Percentiles rank a stretch among this genome's conserved stretches.
phyloP scores from a whole-genome alignment of 2,329 filamentous ascomycete genomes.

The Periconia sp. region DNA sequence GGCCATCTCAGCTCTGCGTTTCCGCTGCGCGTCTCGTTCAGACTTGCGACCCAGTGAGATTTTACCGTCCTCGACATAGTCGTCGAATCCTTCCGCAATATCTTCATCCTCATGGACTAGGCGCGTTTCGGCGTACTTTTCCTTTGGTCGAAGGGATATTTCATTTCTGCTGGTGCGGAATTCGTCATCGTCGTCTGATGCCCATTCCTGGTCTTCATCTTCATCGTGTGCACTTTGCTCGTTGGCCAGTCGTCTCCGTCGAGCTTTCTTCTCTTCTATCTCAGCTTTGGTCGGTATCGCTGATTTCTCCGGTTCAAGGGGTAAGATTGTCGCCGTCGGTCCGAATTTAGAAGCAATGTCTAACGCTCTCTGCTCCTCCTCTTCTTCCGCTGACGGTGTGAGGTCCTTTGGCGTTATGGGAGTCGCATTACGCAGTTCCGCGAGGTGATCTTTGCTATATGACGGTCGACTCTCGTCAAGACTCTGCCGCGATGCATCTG shows the following conservation, averaged over 20 bases:
- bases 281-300: constrained; percentile 81
- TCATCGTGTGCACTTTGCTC: constrained; percentile 67
- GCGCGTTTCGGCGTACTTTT: constrained; percentile 71
- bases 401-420: constrained; percentile 78
- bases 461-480: constrained; percentile 72
- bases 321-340: constrained; percentile 45
- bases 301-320: constrained; percentile 37
- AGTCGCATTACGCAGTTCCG: constrained; percentile 84
- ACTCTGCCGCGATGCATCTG: constrained; percentile 56
- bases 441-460: constrained; percentile 86
- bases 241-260: constrained; percentile 79
- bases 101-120: constrained; percentile 89
- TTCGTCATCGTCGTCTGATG: constrained; percentile 50
- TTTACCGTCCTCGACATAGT: constrained; percentile 84
- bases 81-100: constrained; percentile 89
- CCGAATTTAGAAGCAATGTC: constrained; percentile 65
- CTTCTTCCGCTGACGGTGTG: constrained; percentile 40
- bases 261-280: constrained; percentile 88
- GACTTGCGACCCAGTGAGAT: constrained; percentile 80
- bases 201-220: constrained; percentile 51
- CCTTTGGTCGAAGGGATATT: constrained; percentile 60
- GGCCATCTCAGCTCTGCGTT: constrained; percentile 78
- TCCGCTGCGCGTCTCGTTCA: constrained; percentile 71
- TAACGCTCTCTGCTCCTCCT: constrained; percentile 54
- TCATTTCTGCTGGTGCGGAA: constrained; percentile 47